Percentiles rank a stretch among this genome's conserved stretches.
phyloP scores from a whole-genome alignment of 2,329 filamentous ascomycete genomes.

The Hymenoscyphus infarciens region DNA sequence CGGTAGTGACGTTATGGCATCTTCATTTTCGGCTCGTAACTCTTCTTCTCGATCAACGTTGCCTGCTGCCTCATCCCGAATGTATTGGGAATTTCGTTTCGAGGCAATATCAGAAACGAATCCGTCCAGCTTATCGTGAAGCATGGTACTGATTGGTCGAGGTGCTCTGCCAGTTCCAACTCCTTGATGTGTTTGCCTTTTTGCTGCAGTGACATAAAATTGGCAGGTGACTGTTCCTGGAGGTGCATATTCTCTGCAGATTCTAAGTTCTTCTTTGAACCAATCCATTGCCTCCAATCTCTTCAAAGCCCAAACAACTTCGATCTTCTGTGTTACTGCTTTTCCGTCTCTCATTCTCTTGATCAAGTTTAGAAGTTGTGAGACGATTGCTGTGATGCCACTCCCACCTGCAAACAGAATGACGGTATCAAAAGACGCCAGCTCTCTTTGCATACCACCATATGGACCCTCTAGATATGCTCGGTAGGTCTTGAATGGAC shows the following conservation, averaged over 20 bases:
- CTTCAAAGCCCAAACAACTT: constrained; percentile 92
- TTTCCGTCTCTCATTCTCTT: constrained; percentile 95
- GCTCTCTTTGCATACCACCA: constrained; percentile 84
- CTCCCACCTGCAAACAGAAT: constrained; percentile 92
- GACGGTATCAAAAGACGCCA: constrained; percentile 90
- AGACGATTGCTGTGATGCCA: constrained; percentile 89
- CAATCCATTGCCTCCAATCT: constrained; percentile 92
- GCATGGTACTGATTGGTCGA: constrained; percentile 66
- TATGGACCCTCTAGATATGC: constrained; percentile 94
- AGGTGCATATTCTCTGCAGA: constrained; percentile 85
- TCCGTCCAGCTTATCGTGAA: constrained; percentile 84
- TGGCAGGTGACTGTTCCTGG: constrained; percentile 87
- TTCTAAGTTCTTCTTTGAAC: constrained; percentile 92
- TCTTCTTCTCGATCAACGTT: constrained; percentile 76
- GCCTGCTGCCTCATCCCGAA: constrained; percentile 75
- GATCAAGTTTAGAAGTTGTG: constrained; percentile 87
- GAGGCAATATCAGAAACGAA: constrained; percentile 83
- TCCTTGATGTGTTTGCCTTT: constrained; percentile 37
- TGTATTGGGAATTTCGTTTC: constrained; percentile 80
- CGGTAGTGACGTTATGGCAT: constrained; percentile 78
- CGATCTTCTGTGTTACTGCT: constrained; percentile 84
- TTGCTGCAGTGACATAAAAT: constrained; percentile 85
- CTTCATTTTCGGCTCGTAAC: constrained; percentile 77
- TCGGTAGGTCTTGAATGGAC: constrained; percentile 86
- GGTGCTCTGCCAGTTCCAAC: constrained; percentile 45